Evolutionary conservation across 148 eudicot species (phyloP).

Genomic region (Vaccinium myrtillus): DNA sequence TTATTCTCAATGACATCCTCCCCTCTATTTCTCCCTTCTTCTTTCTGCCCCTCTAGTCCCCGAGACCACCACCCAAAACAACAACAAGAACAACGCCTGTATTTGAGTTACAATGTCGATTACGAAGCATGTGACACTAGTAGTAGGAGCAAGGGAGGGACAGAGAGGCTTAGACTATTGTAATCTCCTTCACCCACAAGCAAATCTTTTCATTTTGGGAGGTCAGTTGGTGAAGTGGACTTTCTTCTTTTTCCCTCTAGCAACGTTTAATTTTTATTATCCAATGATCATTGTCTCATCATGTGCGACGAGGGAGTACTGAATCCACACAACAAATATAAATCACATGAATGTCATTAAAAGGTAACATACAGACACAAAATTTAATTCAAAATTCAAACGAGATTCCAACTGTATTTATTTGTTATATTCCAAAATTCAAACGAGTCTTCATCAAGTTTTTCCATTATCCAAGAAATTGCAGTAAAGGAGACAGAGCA

Average conservation of each 20-base stretch:
- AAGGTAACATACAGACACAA: too few relatives aligned
- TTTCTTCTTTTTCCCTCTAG: background rate
- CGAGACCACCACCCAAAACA: background rate
- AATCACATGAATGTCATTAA: too few relatives aligned
- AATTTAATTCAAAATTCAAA: too few relatives aligned
- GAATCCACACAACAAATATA: background rate
- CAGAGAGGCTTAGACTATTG: background rate
- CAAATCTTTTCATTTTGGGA: background rate
- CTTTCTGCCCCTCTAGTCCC: background rate
- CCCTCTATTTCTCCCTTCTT: background rate
- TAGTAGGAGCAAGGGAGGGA: background rate
- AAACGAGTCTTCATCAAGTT: background rate
- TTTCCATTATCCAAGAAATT: background rate
- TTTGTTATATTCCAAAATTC: background rate
- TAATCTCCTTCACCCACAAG: background rate
- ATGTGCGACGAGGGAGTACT: background rate
- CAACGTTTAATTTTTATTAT: background rate
- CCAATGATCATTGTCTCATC: background rate
- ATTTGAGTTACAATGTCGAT: background rate
- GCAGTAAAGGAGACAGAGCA: background rate
- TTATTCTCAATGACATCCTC: constrained; percentile 75
- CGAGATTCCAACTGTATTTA: too few relatives aligned
- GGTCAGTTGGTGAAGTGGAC: background rate
- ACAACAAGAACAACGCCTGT: background rate
- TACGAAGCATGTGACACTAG: background rate